phyloP scores from a whole-genome alignment of 2,329 filamentous ascomycete species.

The Harringtonia aguacate region DNA sequence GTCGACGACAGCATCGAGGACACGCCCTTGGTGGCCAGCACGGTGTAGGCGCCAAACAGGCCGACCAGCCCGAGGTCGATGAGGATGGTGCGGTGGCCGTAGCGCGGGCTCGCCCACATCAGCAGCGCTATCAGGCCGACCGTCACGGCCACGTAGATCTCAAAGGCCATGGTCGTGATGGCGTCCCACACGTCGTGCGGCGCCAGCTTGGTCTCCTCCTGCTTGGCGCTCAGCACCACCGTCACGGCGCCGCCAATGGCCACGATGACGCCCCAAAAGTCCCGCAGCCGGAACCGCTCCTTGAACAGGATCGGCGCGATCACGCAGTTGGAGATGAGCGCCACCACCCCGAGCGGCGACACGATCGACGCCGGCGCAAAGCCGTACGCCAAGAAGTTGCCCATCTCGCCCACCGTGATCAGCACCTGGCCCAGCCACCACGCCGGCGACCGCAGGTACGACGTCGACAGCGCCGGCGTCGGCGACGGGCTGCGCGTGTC shows the following conservation, averaged over 20 bases:
- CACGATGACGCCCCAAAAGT: constrained; percentile 80
- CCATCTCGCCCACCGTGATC: constrained; percentile 86
- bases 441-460: constrained; percentile 82
- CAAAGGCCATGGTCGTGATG: constrained; percentile 81
- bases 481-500: background rate
- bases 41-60: constrained; percentile 94
- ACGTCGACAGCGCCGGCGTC: constrained; percentile 26
- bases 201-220: constrained; percentile 80
- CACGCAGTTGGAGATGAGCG: constrained; percentile 90
- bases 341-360: constrained; percentile 92
- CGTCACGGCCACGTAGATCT: constrained; percentile 78
- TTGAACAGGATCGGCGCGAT: constrained; percentile 93
- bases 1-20: constrained; percentile 90
- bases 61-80: constrained; percentile 91
- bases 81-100: constrained; percentile 77
- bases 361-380: constrained; percentile 97
- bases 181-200: constrained; percentile 83
- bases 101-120: constrained; percentile 73
- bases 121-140: constrained; percentile 60
- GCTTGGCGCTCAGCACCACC: constrained; percentile 83
- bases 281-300: constrained; percentile 73
- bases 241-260: constrained; percentile 82
- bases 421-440: constrained; percentile 94
- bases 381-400: constrained; percentile 94
- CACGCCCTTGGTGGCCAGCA: constrained; percentile 89